Evolutionary conservation across 2,329 filamentous ascomycete species (phyloP), one percentile per base, ranked within the genome.

Genomic region (Trichoderma polysporum): DNA sequence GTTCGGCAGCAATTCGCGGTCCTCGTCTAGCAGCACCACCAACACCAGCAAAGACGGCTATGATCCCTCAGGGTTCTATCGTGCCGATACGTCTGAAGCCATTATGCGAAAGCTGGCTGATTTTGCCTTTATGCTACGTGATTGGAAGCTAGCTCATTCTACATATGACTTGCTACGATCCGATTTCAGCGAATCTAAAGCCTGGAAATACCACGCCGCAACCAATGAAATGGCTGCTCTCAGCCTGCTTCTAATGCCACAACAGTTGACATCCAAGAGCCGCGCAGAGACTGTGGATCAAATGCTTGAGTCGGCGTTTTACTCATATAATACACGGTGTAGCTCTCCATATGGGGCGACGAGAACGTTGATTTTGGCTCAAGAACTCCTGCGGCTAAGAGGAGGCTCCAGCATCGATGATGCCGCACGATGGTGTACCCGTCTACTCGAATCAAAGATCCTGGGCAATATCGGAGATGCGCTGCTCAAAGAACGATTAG

Each of bases 141-240:
- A 99, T 78, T 99, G 91, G 88, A 97, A 96, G 78, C 82, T 99
- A 39, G 92, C 95, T 10, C 88, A 95, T 72, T 93, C 91, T 13
- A 97, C 92, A 0, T 99, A 97, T 76, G 94, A 99, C 66, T 85
- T 99, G 5, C 81, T 99, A 9, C 88, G 93, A 62, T 87, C 90
- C 8, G 96, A 99, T 76, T 99, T 94, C 77, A 90, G 88, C 74
- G 95, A 95, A 75, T 94, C 97, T 76, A 98, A 98, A 78, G 96
- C 95, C 1, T 99, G 95, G 95, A 92, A 88, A 73, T 92, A 98
- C 74, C 93, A 97, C 76, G 95, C 95, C 0, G 94, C 92, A 3
- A 91, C 92, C 1, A 94, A 97, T 76, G 95, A 99, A 81, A 98
- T 99, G 94, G 90, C 91, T 33, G 94, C 92, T 5, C 81, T 97